Conservation (phyloP, 768 basidiomycete genomes). For the Leccinum longicurvipes region DNA sequence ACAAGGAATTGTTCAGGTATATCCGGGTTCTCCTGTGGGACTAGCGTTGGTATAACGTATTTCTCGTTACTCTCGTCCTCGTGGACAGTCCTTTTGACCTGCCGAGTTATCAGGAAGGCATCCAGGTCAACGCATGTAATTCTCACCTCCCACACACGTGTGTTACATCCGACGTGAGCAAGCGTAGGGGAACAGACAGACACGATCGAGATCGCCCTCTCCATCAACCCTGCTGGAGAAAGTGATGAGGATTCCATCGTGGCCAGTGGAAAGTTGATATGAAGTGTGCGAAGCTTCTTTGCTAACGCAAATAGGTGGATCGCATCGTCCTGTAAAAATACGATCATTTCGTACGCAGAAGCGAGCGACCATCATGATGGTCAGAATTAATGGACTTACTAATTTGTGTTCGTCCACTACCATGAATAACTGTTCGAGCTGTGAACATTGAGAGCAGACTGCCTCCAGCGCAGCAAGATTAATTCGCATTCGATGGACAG, state of each 20-base stretch:
- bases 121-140: neutral
- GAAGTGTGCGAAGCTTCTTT: conserved; percentile 49
- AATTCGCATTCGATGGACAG: conserved; percentile 62
- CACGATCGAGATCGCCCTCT: conserved; percentile 44
- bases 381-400: conserved; percentile 31
- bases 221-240: conserved; percentile 18
- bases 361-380: neutral
- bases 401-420: conserved; percentile 46
- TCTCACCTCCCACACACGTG: conserved; percentile 67
- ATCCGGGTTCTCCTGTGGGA: conserved; percentile 59
- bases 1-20: conserved; percentile 74
- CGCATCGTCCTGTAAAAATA: conserved; percentile 16
- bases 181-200: conserved; percentile 50
- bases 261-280: conserved; percentile 50
- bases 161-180: conserved; percentile 63
- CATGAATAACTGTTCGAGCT: conserved; percentile 63
- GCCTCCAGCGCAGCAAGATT: conserved; percentile 44
- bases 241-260: conserved; percentile 16
- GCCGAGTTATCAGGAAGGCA: neutral
- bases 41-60: conserved; percentile 37
- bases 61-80: conserved; percentile 39
- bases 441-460: conserved; percentile 52
- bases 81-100: conserved; percentile 47
- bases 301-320: conserved; percentile 41
- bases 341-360: neutral